Evolutionary conservation across 208 protist genomes (phyloP), one percentile per base, ranked within the genome.

Genomic region (Trypanosoma platydactyli): DNA sequence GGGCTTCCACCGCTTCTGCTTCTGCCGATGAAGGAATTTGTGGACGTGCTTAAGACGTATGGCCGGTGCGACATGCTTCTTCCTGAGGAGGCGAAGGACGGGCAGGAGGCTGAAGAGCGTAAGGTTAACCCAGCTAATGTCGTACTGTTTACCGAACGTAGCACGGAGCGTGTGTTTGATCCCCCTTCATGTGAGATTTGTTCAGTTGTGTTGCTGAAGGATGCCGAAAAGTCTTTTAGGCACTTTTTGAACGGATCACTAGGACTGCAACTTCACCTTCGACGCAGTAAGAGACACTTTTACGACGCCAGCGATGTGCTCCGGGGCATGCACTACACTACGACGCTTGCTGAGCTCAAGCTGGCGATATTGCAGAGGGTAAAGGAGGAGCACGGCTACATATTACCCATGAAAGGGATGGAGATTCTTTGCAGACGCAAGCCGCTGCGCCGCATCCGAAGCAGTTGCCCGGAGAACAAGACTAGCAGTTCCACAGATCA

Each of bases 1-100:
- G 57, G 77, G 75, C 54, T 88, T 59, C 88, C 88, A 5, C 88
- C 88, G 33, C 55, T 94, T 38, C 27, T 86, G 24, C 65, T 91
- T 22, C 65, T 94, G 25, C 85, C 88, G 2, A 80, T 87, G 77
- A 76, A 84, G 41, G 84, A 94, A 73, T 90, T 84, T 68, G 42
- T 83, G 7, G 50, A 55, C 1, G 33, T 94, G 15, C 18, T 88
- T 25, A 33, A 65, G 11, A 60, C 62, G 27, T 92, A 89, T 72
- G 83, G 76, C n/a, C 25, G 58, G 15, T 46, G 52, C 5, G 71
- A 75, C 20, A 64, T 81, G 75, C 68, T 89, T 51, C n/a, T 63
- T 12, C 29, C 66, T 41, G 9, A 42, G 15, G 16, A 15, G 2
- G 27, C 9, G 42, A 41, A 62, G 29, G 41, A 42, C 22, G 51